These are phyloP conservation scores for Acmispon strigosus DNA, from an alignment of 306 rosid genomes.

Conservation along the genomic window DNA sequence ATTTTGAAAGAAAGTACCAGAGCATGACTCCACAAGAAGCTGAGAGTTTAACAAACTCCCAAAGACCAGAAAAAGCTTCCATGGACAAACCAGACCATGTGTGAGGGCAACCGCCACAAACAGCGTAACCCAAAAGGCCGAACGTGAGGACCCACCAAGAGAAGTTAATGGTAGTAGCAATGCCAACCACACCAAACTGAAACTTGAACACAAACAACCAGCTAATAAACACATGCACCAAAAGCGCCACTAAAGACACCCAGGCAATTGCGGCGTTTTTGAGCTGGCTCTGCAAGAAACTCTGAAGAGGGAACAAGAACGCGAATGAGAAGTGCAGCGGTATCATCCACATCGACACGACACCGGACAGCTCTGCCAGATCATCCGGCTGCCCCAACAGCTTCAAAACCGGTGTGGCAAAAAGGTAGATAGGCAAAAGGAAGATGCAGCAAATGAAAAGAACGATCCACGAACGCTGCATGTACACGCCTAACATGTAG, in stretches of 20 bases:
- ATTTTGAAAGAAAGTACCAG: slow-evolving; percentile 30
- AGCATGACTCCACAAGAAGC: slow-evolving; percentile 79
- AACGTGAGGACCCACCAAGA: slow-evolving; percentile 66
- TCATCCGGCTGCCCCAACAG: slow-evolving; percentile 59
- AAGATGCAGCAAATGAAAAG: slow-evolving; percentile 46
- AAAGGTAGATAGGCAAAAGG: slow-evolving; percentile 48
- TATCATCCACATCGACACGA: slow-evolving; percentile 40
- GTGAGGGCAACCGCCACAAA: slow-evolving; percentile 59
- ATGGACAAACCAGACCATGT: slow-evolving; percentile 77
- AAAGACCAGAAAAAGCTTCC: slow-evolving; percentile 70
- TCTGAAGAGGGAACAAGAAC: slow-evolving; percentile 56
- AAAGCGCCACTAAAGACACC: slow-evolving; percentile 34
- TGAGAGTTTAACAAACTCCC: slow-evolving; percentile 73
- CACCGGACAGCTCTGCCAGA: slow-evolving; percentile 47
- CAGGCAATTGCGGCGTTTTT: slow-evolving; percentile 45
- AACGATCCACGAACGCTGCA: slow-evolving; percentile 88
- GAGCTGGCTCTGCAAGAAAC: slow-evolving; percentile 61
- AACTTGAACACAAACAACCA: slow-evolving; percentile 60
- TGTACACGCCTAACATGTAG: slow-evolving; percentile 72
- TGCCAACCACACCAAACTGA: slow-evolving; percentile 49
- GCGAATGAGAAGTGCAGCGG: slow-evolving; percentile 65
- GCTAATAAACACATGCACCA: slow-evolving; percentile 39
- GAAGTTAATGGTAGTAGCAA: slow-evolving; percentile 43
- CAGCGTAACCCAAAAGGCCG: slow-evolving; percentile 39
- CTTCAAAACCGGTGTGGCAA: slow-evolving; percentile 48